phyloP scores from a whole-genome alignment of 176 grass and related monocot genomes.

The Eleusine indica region DNA sequence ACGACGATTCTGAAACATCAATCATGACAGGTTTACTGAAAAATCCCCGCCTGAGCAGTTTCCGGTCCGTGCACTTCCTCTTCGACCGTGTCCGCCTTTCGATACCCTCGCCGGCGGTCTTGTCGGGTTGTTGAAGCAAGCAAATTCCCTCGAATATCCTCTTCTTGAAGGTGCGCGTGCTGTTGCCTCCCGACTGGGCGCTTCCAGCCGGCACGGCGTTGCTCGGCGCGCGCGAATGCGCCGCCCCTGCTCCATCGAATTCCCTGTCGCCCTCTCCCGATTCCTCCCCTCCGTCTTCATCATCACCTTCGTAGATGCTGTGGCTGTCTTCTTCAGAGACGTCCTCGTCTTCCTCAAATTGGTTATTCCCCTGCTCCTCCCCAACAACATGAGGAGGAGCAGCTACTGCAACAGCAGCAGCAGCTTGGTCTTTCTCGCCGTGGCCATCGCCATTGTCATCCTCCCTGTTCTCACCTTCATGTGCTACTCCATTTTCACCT shows the following conservation, averaged over 20 bases:
- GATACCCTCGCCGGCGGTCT: not conserved
- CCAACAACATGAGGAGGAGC: not conserved
- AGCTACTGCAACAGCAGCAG: not conserved
- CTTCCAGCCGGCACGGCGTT: constrained; percentile 3
- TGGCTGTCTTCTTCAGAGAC: constrained; percentile 4
- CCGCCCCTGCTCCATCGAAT: not conserved
- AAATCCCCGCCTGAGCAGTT: constrained; percentile 28
- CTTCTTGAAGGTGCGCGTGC: not conserved
- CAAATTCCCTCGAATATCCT: constrained; percentile 36
- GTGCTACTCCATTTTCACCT: not conserved
- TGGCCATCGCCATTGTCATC: not conserved
- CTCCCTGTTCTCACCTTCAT: not conserved
- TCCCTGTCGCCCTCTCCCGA: not conserved
- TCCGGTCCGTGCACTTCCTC: constrained; percentile 33
- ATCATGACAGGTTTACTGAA: constrained; percentile 31
- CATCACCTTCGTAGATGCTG: not conserved
- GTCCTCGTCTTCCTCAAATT: constrained; percentile 14
- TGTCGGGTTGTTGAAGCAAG: not conserved
- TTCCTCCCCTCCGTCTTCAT: not conserved
- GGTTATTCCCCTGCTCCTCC: constrained; percentile 3
- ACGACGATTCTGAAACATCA: constrained; percentile 25
- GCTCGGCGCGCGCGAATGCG: not conserved
- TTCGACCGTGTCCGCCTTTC: constrained; percentile 28
- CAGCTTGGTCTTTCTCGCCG: not conserved
- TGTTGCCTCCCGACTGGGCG: not conserved